phyloP scores from a whole-genome alignment of 257 asterid species.

The Ballota nigra region DNA sequence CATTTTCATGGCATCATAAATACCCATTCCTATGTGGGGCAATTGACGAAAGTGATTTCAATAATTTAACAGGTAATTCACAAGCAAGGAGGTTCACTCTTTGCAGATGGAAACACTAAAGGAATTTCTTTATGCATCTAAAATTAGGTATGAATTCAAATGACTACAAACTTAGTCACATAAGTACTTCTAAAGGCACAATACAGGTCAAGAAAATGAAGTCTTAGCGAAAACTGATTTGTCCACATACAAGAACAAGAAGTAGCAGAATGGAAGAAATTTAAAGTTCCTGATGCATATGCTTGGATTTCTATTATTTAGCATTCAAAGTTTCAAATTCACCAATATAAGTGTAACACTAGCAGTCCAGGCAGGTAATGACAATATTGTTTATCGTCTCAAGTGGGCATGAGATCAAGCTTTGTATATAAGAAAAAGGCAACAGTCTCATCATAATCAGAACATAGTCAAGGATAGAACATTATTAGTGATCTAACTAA shows the following conservation, averaged over 20 bases:
- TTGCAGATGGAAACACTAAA: neutral
- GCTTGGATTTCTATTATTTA: neutral
- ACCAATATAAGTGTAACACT: neutral
- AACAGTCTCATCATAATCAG: neutral
- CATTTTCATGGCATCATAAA: constrained; percentile 95
- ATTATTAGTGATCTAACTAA: neutral
- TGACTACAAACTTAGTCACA: neutral
- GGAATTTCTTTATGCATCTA: neutral
- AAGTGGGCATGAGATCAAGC: neutral
- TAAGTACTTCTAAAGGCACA: neutral
- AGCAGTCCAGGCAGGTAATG: constrained; percentile 1
- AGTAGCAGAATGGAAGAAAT: neutral
- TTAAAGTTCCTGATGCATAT: neutral
- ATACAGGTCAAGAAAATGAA: neutral
- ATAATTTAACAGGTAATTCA: neutral
- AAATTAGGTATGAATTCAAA: neutral
- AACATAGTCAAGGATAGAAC: neutral
- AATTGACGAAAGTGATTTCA: constrained; percentile 5
- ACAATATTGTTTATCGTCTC: neutral
- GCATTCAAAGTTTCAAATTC: neutral
- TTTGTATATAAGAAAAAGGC: neutral
- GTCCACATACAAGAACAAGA: neutral
- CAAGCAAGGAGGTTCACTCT: neutral
- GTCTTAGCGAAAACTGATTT: neutral
- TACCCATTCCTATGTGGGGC: constrained; percentile 76